Conservation (phyloP, 2,329 filamentous ascomycete species). For the Dothistroma septosporum region DNA sequence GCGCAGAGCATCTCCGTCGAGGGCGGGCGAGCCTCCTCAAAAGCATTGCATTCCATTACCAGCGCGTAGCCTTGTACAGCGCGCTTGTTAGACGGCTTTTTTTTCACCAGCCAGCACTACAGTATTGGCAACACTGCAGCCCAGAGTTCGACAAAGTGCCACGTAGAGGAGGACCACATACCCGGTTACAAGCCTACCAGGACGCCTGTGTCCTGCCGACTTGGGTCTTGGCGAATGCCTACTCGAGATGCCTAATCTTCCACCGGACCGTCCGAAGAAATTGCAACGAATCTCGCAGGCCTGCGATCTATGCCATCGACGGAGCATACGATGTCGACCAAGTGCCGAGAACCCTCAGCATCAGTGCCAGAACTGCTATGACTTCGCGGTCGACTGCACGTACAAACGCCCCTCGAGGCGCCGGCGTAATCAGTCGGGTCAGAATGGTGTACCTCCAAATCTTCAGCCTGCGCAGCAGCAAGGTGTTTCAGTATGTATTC, state of each 20-base stretch:
- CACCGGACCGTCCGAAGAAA: constrained; percentile 33
- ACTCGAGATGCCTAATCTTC: not conserved
- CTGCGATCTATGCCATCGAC: constrained; percentile 49
- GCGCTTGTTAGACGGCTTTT: not conserved
- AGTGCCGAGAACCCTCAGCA: constrained; percentile 34
- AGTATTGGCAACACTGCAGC: not conserved
- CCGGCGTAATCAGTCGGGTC: constrained; percentile 22
- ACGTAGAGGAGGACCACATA: not conserved
- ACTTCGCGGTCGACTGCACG: constrained; percentile 50
- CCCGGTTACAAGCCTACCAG: not conserved
- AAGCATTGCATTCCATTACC: not conserved
- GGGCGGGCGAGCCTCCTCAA: not conserved
- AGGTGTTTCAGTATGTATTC: constrained; percentile 3
- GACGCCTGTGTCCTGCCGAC: not conserved
- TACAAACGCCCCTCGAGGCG: constrained; percentile 45
- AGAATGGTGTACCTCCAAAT: constrained; percentile 23
- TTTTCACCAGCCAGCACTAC: not conserved
- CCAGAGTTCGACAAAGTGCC: not conserved
- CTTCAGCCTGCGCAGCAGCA: constrained; percentile 23
- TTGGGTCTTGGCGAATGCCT: not conserved
- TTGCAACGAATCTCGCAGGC: constrained; percentile 37
- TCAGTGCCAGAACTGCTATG: constrained; percentile 49
- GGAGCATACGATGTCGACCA: constrained; percentile 45
- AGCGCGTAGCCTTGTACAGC: not conserved
- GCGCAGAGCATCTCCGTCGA: not conserved